These are phyloP conservation scores for Annulohypoxylon stygium DNA, from an alignment of 495 filamentous ascomycete genomes.

Conservation along the genomic window DNA sequence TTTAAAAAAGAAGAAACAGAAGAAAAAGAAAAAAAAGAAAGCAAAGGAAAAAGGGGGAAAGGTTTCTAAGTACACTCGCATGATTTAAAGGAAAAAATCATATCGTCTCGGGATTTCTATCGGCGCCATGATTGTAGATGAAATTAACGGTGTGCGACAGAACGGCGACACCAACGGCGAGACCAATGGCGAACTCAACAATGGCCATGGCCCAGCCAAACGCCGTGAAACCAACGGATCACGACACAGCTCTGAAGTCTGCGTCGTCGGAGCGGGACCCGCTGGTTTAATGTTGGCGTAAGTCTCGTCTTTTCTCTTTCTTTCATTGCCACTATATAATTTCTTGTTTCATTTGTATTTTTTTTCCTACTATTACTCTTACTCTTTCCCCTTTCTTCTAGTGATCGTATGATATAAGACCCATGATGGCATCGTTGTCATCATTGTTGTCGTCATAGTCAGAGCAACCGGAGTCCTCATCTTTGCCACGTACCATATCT, in stretches of 20 bases:
- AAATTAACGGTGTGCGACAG: conserved; percentile 46
- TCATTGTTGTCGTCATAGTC: not conserved
- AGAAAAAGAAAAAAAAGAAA: not conserved
- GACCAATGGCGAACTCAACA: conserved; percentile 43
- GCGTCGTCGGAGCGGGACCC: conserved; percentile 78
- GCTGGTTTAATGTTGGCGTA: conserved; percentile 78
- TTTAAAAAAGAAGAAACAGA: not conserved
- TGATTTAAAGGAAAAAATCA: conserved; percentile 25
- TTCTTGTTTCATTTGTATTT: conserved; percentile 13
- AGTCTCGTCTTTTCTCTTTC: conserved; percentile 32
- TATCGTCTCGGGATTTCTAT: conserved; percentile 28
- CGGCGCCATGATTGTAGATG: conserved; percentile 42
- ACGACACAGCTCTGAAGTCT: conserved; percentile 64
- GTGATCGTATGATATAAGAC: not conserved
- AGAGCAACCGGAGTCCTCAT: not conserved
- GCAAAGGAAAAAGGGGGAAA: conserved; percentile 14
- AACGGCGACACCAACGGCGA: conserved; percentile 44
- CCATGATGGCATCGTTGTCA: not conserved
- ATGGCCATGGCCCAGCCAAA: conserved; percentile 43
- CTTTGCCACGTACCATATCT: not conserved
- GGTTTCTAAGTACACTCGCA: conserved; percentile 26
- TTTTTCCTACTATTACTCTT: conserved; percentile 1
- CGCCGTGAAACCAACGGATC: conserved; percentile 49
- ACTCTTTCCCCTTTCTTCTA: not conserved
- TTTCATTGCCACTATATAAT: not conserved